Conservation (phyloP, 139 green algal species). For the Pseudopediastrum boryanum region DNA sequence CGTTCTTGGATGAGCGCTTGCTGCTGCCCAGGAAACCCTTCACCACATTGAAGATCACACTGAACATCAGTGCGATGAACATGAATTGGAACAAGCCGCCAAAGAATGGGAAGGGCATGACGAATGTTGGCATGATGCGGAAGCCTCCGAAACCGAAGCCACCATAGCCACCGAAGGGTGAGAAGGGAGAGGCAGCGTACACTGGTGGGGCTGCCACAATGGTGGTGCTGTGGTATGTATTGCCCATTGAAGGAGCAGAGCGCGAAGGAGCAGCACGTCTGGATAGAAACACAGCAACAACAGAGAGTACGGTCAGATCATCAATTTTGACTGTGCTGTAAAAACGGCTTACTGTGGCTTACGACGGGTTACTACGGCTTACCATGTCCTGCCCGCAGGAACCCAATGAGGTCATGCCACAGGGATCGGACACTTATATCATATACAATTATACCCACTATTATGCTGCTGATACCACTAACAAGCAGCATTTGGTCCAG, state of each 20-base stretch:
- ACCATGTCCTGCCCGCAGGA: too few species aligned
- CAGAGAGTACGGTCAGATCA: too few species aligned
- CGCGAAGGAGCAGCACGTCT: not conserved
- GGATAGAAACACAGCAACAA: too few species aligned
- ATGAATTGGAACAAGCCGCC: slow-evolving; percentile 32
- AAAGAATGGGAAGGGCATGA: slow-evolving; percentile 28
- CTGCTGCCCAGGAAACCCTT: slow-evolving; percentile 21
- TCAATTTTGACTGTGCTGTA: too few species aligned
- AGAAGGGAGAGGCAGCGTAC: slow-evolving; percentile 18
- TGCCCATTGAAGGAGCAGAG: slow-evolving; percentile 5
- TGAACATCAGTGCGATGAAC: slow-evolving; percentile 31
- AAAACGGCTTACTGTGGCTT: too few species aligned
- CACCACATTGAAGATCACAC: slow-evolving; percentile 28
- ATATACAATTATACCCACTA: too few species aligned
- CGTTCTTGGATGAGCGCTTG: slow-evolving; percentile 20
- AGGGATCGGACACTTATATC: too few species aligned
- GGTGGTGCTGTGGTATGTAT: slow-evolving; percentile 13
- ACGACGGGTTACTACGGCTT: too few species aligned
- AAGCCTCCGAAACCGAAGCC: slow-evolving; percentile 6
- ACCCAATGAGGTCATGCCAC: too few species aligned
- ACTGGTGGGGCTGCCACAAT: slow-evolving; percentile 35
- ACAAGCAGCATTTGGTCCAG: too few species aligned
- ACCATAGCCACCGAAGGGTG: slow-evolving; percentile 14
- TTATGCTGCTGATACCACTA: too few species aligned
- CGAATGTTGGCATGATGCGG: slow-evolving; percentile 25